These are phyloP conservation scores for Zymoseptoria passerinii DNA, from an alignment of 2,329 filamentous ascomycete species.

Conservation along the genomic window DNA sequence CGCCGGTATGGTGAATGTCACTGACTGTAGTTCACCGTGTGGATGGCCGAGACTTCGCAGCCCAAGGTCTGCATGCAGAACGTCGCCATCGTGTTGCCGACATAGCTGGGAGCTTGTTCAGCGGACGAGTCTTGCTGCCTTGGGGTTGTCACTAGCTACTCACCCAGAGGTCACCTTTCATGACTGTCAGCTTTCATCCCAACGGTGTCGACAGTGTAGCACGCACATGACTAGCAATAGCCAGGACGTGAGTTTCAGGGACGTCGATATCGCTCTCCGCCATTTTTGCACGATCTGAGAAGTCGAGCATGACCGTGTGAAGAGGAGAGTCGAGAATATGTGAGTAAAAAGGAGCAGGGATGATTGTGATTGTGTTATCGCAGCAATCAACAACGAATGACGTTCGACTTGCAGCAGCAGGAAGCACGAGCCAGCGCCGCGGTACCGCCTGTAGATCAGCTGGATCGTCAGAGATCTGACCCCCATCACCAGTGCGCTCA, in stretches of 20 bases:
- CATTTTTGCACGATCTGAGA: slow-evolving; percentile 6
- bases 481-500: background rate
- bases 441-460: too few relatives aligned
- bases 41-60: slow-evolving; percentile 86
- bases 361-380: background rate
- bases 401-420: background rate
- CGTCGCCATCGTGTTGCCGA: slow-evolving; percentile 94
- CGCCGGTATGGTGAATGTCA: slow-evolving; percentile 6
- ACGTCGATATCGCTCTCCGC: slow-evolving; percentile 26
- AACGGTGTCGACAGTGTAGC: slow-evolving; percentile 27
- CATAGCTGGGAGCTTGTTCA: slow-evolving; percentile 56
- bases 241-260: slow-evolving; percentile 64
- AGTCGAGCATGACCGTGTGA: background rate
- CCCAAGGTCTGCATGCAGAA: slow-evolving; percentile 90
- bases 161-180: slow-evolving; percentile 64
- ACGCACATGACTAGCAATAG: slow-evolving; percentile 90
- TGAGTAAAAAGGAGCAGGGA: background rate
- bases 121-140: background rate
- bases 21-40: slow-evolving; percentile 96
- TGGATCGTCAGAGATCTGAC: background rate
- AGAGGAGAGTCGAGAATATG: background rate
- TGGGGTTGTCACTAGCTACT: slow-evolving; percentile 31
- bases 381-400: background rate
- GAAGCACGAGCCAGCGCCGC: background rate
- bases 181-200: slow-evolving; percentile 16